These are phyloP conservation scores for Talaromyces thailandensis DNA, from an alignment of 495 filamentous ascomycete species.

Conservation along the genomic window DNA sequence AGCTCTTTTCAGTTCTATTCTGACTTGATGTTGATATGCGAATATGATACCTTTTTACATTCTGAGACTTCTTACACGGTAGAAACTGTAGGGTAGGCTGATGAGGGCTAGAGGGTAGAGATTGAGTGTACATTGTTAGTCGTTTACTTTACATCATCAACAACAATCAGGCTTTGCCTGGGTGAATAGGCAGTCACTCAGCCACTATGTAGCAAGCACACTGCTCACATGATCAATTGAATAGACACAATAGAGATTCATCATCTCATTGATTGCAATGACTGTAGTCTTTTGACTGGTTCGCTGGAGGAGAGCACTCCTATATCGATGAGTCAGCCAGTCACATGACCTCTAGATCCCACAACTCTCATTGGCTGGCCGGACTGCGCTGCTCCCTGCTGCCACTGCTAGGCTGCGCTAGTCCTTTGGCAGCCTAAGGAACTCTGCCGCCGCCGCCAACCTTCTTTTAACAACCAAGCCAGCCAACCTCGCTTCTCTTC, in stretches of 20 bases:
- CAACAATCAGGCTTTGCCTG: not conserved
- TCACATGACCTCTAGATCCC: not conserved
- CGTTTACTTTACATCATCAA: not conserved
- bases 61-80: not conserved
- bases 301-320: not conserved
- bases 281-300: not conserved
- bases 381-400: not conserved
- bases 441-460: not conserved
- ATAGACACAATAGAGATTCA: not conserved
- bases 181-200: not conserved
- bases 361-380: not conserved
- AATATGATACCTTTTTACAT: conserved; percentile 1
- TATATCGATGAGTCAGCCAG: not conserved
- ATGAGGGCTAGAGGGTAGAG: not conserved
- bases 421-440: not conserved
- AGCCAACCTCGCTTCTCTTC: not conserved
- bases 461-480: not conserved
- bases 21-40: not conserved
- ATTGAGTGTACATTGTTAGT: not conserved
- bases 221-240: not conserved
- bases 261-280: too few relatives aligned
- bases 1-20: not conserved
- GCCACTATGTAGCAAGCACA: not conserved
- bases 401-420: not conserved
- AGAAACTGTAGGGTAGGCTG: not conserved